Percentiles rank a stretch among this genome's conserved stretches.
Conservation (phyloP, 768 basidiomycete species). For the Trametes villosa region DNA sequence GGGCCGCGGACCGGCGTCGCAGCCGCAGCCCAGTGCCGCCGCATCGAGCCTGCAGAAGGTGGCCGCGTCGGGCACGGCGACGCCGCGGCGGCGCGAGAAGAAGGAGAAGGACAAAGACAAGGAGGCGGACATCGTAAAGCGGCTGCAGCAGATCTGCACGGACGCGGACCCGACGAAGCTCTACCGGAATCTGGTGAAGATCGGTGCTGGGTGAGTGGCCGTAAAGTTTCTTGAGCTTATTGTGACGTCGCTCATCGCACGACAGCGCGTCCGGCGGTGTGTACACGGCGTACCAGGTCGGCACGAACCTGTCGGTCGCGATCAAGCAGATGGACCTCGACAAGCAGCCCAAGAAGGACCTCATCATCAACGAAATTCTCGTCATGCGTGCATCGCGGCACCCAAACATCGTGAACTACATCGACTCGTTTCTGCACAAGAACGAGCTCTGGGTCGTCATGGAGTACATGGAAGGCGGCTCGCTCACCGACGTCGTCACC, state of each 20-base stretch:
- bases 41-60: slow-evolving; percentile 69
- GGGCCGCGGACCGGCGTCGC: slow-evolving; percentile 32
- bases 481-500: slow-evolving; percentile 93
- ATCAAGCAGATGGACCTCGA: slow-evolving; percentile 99
- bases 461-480: slow-evolving; percentile 99
- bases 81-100: slow-evolving; percentile 86
- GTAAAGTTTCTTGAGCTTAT: slow-evolving; percentile 4
- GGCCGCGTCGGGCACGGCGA: slow-evolving; percentile 67
- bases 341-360: slow-evolving; percentile 99
- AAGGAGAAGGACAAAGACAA: slow-evolving; percentile 78
- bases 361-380: slow-evolving; percentile 99
- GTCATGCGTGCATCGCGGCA: slow-evolving; percentile 97
- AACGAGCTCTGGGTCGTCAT: slow-evolving; percentile 99
- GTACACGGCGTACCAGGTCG: slow-evolving; percentile 97
- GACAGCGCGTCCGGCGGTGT: slow-evolving; percentile 93
- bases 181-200: slow-evolving; percentile 93
- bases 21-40: slow-evolving; percentile 63
- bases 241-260: slow-evolving; percentile 12
- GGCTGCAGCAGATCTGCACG: slow-evolving; percentile 93
- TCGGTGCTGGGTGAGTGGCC: slow-evolving; percentile 92
- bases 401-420: slow-evolving; percentile 99
- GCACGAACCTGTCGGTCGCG: slow-evolving; percentile 90
- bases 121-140: slow-evolving; percentile 88
- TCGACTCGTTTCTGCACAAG: slow-evolving; percentile 97
- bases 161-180: slow-evolving; percentile 95